Base-by-base conservation (phyloP, 768 basidiomycete species). In the Multifurca ochricompacta region DNA sequence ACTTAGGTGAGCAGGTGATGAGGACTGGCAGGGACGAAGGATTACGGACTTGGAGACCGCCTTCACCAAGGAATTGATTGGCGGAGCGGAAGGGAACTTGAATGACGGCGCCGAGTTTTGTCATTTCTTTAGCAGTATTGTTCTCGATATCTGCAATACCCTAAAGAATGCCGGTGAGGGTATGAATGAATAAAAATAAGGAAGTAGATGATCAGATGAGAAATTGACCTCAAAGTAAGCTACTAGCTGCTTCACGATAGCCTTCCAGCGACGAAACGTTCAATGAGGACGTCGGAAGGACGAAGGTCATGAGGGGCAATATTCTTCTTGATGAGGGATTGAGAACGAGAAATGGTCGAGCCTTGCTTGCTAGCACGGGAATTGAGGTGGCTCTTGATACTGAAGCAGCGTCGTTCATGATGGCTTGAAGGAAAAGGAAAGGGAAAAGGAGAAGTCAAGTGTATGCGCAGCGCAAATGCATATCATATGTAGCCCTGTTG, bases 51-150 rank as follows among this genome's bases (percentile, higher is more conserved):
- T 94, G 91, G 45, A 99, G 73, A 44, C 96, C 95, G 11, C 90
- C 91, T 68, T 98, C 93, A n/a, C 96, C 96, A 4, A 99, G 76
- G 67, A 99, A 99, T 73, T 98, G 95, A 70, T 96, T 95, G 6
- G 93, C 94, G 3, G 90, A 80, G 32, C 86, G 76, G 74, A 99
- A 98, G 0, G 96, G 96, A 0, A 98, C 95, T 68, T 99, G 95
- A 56, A 99, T 95, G 57, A 98, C 91, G 2, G 85, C 91, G 9
- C 89, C 88, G 40, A 99, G 82, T 68, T 95, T 94, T 6, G 86
- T 88, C 65, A 97, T 78, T 70, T 98, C 95, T 58, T 82, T 82
- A 11, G 94, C 92, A 6, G 91, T 87, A 68, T 94, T 94, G 69
- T 90, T 91, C 73, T 99, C 87, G 56, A 97, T 95, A 67, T 97